These are phyloP conservation scores for Crucibulum parvulum DNA, from an alignment of 1,284 basidiomycete genomes.

Conservation along the genomic window DNA sequence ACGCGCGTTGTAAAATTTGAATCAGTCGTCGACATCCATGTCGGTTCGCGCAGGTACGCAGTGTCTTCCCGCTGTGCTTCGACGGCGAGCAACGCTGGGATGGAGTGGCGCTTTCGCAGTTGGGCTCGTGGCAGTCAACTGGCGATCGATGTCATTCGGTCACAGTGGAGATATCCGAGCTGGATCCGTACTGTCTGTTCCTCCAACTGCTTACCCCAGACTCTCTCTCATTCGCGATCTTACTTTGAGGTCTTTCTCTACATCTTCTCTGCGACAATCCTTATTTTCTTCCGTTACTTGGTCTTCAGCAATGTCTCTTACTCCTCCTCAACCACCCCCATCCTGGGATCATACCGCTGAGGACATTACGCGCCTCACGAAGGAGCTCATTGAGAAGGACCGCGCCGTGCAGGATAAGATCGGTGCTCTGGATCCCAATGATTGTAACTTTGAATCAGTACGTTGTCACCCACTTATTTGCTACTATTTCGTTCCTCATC, in stretches of 20 bases:
- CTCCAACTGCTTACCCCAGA: not conserved
- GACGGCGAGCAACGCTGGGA: constrained; percentile 28
- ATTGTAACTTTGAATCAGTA: constrained; percentile 67
- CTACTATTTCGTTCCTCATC: constrained; percentile 1
- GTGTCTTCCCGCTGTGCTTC: constrained; percentile 21
- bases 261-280: constrained; percentile 19
- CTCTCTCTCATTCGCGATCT: constrained; percentile 4
- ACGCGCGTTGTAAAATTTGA: not conserved
- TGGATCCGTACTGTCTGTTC: constrained; percentile 17
- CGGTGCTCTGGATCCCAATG: constrained; percentile 61
- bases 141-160: constrained; percentile 41
- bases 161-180: constrained; percentile 45
- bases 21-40: constrained; percentile 17
- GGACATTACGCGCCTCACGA: constrained; percentile 63
- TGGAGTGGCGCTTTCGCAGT: constrained; percentile 43
- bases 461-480: constrained; percentile 19
- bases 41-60: constrained; percentile 31
- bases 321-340: constrained; percentile 72
- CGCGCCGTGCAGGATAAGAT: constrained; percentile 65
- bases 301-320: constrained; percentile 51
- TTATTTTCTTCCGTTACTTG: constrained; percentile 36
- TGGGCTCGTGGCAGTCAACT: constrained; percentile 42
- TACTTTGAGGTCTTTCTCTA: constrained; percentile 19
- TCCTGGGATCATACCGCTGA: constrained; percentile 74
- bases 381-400: constrained; percentile 64